phyloP scores from a whole-genome alignment of 352 stramenopile genomes.

The Saprolegnia parasitica region DNA sequence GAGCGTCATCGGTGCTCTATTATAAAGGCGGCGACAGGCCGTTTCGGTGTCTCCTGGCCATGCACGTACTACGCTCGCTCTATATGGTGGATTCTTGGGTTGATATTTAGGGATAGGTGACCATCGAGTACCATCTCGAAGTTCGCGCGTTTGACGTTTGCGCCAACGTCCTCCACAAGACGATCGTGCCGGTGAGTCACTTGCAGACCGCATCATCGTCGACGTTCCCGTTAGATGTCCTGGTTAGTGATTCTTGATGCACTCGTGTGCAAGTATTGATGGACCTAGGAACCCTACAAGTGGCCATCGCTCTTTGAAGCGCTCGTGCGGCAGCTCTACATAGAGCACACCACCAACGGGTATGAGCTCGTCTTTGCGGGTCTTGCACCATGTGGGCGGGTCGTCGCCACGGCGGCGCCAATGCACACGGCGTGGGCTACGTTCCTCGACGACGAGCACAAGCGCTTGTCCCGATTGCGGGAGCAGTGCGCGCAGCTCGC shows the following conservation, averaged over 20 bases:
- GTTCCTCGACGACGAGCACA: slow-evolving; percentile 17
- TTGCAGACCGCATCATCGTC: background rate
- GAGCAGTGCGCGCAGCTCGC: slow-evolving; percentile 8
- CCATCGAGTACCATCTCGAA: slow-evolving; percentile 9
- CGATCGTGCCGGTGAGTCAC: background rate
- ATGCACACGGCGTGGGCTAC: background rate
- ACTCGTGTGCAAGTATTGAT: background rate
- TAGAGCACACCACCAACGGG: slow-evolving; percentile 17
- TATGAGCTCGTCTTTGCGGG: slow-evolving; percentile 25
- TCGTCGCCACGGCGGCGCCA: background rate
- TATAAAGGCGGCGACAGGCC: slow-evolving; percentile 10
- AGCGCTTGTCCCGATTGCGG: background rate
- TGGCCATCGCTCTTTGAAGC: slow-evolving; percentile 4
- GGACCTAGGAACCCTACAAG: background rate
- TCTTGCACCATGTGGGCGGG: background rate
- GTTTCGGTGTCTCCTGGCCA: slow-evolving; percentile 17
- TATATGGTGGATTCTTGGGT: too few species aligned
- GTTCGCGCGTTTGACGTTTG: slow-evolving; percentile 4
- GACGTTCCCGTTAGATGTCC: background rate
- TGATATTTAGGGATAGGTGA: too few species aligned
- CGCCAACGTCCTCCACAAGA: background rate
- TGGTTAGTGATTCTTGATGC: background rate
- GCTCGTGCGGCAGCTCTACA: slow-evolving; percentile 18
- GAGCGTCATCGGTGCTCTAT: background rate
- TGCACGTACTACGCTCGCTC: slow-evolving; percentile 13